phyloP scores from a whole-genome alignment of 139 green algal genomes.

The Chlamydomonas sp. region DNA sequence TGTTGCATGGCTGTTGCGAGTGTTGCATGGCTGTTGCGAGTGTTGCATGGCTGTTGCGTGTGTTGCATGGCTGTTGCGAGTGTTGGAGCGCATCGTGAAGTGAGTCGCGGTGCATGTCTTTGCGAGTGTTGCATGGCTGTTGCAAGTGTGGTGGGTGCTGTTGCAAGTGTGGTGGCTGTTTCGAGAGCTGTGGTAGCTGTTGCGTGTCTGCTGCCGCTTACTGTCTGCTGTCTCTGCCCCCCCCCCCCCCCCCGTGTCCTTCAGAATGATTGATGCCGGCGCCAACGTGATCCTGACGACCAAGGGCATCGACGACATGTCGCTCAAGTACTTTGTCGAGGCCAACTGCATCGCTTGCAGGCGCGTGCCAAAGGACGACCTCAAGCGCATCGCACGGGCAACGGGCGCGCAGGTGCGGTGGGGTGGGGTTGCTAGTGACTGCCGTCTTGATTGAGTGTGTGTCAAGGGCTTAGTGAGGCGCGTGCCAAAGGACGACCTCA shows the following conservation, averaged over 20 bases:
- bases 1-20: not conserved
- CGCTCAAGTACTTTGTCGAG: slow-evolving; percentile 99
- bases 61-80: no score
- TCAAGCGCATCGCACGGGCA: slow-evolving; percentile 80
- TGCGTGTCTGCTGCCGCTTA: no score
- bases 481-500: slow-evolving; percentile 93
- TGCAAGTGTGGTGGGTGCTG: not conserved
- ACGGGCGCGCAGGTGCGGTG: slow-evolving; percentile 59
- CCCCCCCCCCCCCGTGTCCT: no score
- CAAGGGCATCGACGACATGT: slow-evolving; percentile 99
- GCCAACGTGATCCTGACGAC: slow-evolving; percentile 97
- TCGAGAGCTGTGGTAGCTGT: not conserved
- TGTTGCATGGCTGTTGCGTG: no score
- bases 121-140: no score
- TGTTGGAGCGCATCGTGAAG: slow-evolving; percentile 6
- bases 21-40: no score
- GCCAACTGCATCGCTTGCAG: slow-evolving; percentile 82
- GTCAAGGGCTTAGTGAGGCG: no score
- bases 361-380: slow-evolving; percentile 91
- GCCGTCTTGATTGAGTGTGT: not conserved
- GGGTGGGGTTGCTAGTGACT: not conserved
- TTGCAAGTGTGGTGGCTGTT: no score
- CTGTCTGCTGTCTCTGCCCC: no score
- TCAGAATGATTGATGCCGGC: slow-evolving; percentile 84
- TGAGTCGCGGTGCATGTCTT: no score